Percentiles rank a stretch among this genome's conserved stretches.
Evolutionary conservation across 1,284 basidiomycete species (phyloP).

Genomic region (Sporisorium graminicola): DNA sequence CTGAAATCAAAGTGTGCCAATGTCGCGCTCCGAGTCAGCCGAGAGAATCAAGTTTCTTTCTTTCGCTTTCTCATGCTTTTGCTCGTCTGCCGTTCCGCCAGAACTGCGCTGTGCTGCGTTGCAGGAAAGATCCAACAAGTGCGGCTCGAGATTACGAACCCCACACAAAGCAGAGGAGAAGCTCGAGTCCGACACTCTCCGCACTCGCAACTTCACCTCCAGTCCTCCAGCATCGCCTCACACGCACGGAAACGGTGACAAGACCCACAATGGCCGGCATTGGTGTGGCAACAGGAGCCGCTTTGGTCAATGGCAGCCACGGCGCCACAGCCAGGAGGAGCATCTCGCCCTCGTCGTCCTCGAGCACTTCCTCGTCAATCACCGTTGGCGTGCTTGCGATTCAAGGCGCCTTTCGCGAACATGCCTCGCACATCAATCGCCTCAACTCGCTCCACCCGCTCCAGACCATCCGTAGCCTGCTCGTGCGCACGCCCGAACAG

Average conservation of each 20-base stretch:
- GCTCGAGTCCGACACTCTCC: too few relatives aligned
- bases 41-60: background rate
- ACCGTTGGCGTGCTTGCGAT: constrained; percentile 76
- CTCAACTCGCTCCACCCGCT: constrained; percentile 40
- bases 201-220: background rate
- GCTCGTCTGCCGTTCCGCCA: too few relatives aligned
- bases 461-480: constrained; percentile 69
- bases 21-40: constrained; percentile 1
- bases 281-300: constrained; percentile 39
- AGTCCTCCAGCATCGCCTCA: background rate
- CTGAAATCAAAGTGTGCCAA: background rate
- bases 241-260: too few relatives aligned
- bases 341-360: constrained; percentile 8
- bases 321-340: background rate
- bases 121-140: too few relatives aligned
- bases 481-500: constrained; percentile 83
- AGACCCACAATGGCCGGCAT: constrained; percentile 33
- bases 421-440: constrained; percentile 78
- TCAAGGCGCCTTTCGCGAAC: constrained; percentile 94
- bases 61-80: too few relatives aligned
- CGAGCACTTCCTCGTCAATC: constrained; percentile 17
- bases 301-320: constrained; percentile 17
- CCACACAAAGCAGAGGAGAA: background rate
- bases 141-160: too few relatives aligned
- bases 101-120: background rate